Evolutionary conservation across 257 asterid species (phyloP).

Genomic region (Perilla frutescens): DNA sequence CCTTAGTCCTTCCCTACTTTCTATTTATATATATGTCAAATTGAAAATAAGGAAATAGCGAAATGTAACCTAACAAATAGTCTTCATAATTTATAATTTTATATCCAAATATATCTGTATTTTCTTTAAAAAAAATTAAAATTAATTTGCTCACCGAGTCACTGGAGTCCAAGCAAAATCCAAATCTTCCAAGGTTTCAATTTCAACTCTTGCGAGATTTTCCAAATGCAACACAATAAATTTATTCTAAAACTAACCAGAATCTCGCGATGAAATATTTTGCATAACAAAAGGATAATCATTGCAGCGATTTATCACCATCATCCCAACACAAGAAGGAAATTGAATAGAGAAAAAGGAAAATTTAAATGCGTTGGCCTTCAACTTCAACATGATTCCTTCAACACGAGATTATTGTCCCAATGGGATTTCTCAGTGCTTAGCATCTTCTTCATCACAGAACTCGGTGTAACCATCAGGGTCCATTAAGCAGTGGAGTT

Average conservation of each 20-base stretch:
- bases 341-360: not conserved
- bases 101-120: not conserved
- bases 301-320: conserved; percentile 25
- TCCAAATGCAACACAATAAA: not conserved
- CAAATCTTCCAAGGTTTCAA: no score
- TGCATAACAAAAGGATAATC: conserved; percentile 11
- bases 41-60: no score
- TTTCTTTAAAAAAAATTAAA: not conserved
- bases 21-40: no score
- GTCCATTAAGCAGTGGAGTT: conserved; percentile 65
- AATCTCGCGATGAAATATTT: not conserved
- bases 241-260: conserved; percentile 19
- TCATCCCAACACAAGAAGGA: conserved; percentile 25
- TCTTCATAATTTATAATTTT: not conserved
- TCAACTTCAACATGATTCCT: conserved; percentile 27
- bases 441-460: conserved; percentile 87
- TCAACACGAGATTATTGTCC: conserved; percentile 21
- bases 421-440: conserved; percentile 54
- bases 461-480: conserved; percentile 67
- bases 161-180: not conserved
- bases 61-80: not conserved
- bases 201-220: not conserved
- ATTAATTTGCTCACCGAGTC: not conserved
- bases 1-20: no score
- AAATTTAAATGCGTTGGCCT: not conserved